These are phyloP conservation scores for Suhomyces chickasaworum DNA, from an alignment of 1,139 yeast genomes.

Conservation along the genomic window DNA sequence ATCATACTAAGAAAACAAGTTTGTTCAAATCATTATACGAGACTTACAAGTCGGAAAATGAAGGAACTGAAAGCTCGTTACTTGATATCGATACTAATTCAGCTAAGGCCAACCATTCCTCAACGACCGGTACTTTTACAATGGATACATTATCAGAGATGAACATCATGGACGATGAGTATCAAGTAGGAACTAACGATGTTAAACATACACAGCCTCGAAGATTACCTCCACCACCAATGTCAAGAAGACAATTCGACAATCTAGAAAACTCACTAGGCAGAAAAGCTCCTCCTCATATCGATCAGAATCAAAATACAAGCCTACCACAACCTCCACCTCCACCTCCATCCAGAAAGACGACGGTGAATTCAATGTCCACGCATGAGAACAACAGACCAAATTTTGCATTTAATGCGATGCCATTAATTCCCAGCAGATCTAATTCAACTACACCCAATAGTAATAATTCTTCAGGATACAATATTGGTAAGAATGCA, in stretches of 20 bases:
- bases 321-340: slow-evolving; percentile 19
- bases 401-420: slow-evolving; percentile 41
- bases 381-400: slow-evolving; percentile 15
- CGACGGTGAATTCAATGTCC: slow-evolving; percentile 6
- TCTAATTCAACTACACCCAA: slow-evolving; percentile 34
- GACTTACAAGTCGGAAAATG: slow-evolving; percentile 35
- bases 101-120: slow-evolving; percentile 19
- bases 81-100: slow-evolving; percentile 23
- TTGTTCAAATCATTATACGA: slow-evolving; percentile 37
- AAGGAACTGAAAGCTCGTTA: slow-evolving; percentile 22
- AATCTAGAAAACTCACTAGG: slow-evolving; percentile 15
- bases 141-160: slow-evolving; percentile 39
- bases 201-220: slow-evolving; percentile 23
- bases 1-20: slow-evolving; percentile 37
- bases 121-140: slow-evolving; percentile 22
- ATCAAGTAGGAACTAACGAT: slow-evolving; percentile 14
- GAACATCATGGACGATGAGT: slow-evolving; percentile 37
- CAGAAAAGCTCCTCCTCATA: slow-evolving; percentile 28
- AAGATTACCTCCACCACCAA: slow-evolving; percentile 44
- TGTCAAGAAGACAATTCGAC: slow-evolving; percentile 23
- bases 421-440: slow-evolving; percentile 45
- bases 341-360: slow-evolving; percentile 29
- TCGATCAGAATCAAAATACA: slow-evolving; percentile 15
- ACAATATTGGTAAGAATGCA: neutral
- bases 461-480: slow-evolving; percentile 10